Percentiles rank a stretch among this genome's conserved stretches.
phyloP scores from a whole-genome alignment of 306 rosid species.

The Dalbergia cochinchinensis region DNA sequence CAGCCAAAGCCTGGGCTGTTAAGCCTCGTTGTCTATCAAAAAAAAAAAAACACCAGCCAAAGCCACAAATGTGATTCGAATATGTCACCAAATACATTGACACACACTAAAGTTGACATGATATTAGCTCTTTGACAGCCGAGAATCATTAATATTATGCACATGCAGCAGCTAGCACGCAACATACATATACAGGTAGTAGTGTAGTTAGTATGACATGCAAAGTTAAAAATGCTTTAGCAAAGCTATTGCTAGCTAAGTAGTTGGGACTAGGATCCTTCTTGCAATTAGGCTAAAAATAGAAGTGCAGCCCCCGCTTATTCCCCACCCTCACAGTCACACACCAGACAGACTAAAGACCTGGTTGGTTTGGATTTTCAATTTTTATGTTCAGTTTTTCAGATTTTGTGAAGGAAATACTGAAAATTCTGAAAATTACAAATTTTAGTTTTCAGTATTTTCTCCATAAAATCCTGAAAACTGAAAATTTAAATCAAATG shows the following conservation, averaged over 20 bases:
- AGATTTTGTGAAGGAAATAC: no score
- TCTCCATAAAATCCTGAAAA: no score
- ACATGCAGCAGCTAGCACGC: background rate
- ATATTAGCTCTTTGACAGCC: background rate
- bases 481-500: no score
- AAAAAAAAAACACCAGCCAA: background rate
- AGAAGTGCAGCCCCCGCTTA: background rate
- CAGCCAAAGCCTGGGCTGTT: background rate
- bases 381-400: no score
- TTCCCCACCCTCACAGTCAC: background rate
- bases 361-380: no score
- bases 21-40: no score
- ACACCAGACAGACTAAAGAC: background rate
- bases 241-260: background rate
- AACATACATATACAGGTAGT: background rate
- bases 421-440: no score
- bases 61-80: background rate
- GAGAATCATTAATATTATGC: conserved; percentile 6
- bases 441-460: no score
- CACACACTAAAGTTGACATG: conserved; percentile 8
- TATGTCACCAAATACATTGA: background rate
- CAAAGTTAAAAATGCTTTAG: background rate
- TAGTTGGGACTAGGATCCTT: background rate
- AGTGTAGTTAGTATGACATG: background rate
- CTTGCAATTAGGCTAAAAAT: background rate